phyloP scores from a whole-genome alignment of 345 rosid genomes.

The Clarkia xantiana region DNA sequence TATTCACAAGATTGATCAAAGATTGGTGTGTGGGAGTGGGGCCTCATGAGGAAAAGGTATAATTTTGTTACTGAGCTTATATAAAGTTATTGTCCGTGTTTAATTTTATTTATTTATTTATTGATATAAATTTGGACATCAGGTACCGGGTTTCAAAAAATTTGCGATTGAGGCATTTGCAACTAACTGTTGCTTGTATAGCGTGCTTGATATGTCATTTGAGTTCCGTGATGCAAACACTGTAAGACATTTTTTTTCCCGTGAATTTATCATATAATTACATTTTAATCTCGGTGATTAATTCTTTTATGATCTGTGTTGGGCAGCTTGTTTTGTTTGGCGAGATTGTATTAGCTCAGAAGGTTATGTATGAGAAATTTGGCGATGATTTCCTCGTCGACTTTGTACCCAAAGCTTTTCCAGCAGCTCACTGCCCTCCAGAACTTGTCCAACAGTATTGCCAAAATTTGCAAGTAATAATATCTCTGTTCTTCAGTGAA shows the following conservation, averaged over 20 bases:
- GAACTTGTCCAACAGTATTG: constrained; percentile 65
- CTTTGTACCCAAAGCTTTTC: constrained; percentile 44
- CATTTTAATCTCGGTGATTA: no score
- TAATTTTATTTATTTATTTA: neutral
- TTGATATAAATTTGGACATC: constrained; percentile 6
- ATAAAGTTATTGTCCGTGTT: neutral
- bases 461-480: constrained; percentile 74
- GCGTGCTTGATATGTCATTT: constrained; percentile 80
- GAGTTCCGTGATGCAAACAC: constrained; percentile 85
- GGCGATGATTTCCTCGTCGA: constrained; percentile 61
- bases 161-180: constrained; percentile 62
- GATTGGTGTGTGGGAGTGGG: constrained; percentile 79
- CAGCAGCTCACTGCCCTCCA: constrained; percentile 42
- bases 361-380: constrained; percentile 83
- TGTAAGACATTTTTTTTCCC: constrained; percentile 26
- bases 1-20: constrained; percentile 70
- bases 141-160: constrained; percentile 80
- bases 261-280: neutral
- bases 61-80: constrained; percentile 4
- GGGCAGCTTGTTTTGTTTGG: constrained; percentile 65
- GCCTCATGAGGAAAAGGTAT: constrained; percentile 56
- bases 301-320: neutral
- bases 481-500: neutral
- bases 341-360: constrained; percentile 81
- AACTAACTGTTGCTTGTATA: constrained; percentile 66